Base-by-base conservation (phyloP, 768 basidiomycete genomes). In the Mycena galericulata region DNA sequence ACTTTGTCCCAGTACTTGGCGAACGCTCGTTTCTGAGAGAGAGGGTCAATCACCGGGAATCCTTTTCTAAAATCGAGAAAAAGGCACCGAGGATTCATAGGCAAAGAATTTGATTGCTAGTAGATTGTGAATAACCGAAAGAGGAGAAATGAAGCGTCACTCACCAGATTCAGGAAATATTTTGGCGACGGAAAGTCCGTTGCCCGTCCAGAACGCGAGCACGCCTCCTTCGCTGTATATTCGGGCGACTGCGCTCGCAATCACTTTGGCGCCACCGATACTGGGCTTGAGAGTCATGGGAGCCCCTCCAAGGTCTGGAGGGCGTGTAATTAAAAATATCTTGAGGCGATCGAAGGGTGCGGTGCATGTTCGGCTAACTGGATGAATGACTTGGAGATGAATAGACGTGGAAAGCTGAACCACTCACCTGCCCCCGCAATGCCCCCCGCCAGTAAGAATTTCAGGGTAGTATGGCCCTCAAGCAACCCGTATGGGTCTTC, bases 331-430 rank as follows among this genome's bases (percentile, higher is more conserved):
- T 65, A 99, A 86, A 79, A 98, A 99, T 62, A 99, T 88, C 79
- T 97, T 99, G 56, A 99, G 84, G 60, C 98, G 90, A 82, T 99
- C 98, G 72, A 98, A 99, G 1, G 98, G 98, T 8, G 98, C 98
- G 0, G 98, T 99, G 67, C 95, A 96, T 49, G 97, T 94, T 73
- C 98, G 87, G 17, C 97, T 99, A 30, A 98, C 98, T 98, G 74
- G 24, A 36, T 41, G 60, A 61, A 58, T 30, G 40, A 61, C 57
- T 60, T 89, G 71, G 30, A 51, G 47, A 49, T 32, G 45, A 62
- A 29, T 36, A 30, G 67, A 65, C 47, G 36, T 4, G 43, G 27
- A 69, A 65, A 46, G 47, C 30, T 56, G 50, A 22, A 61, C 10
- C 34, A 79, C 89, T 81, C 76, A 96, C 97, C 93, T 69, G 94